phyloP scores from a whole-genome alignment of 441 rosid species.

The Populus trichocarpa region DNA sequence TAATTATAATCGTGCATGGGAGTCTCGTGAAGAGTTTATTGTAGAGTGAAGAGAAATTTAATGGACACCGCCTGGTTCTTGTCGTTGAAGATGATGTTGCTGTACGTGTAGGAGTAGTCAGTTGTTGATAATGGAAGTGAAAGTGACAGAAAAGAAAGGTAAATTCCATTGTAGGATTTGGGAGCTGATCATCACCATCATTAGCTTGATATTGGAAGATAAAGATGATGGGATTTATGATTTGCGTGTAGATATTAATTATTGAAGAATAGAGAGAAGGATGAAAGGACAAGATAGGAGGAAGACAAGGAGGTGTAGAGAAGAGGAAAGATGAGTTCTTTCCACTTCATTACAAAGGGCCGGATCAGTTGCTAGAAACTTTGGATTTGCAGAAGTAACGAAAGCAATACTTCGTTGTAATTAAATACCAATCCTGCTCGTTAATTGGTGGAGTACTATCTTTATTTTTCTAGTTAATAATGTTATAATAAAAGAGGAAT shows the following conservation, averaged over 20 bases:
- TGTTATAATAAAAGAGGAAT: too few relatives aligned
- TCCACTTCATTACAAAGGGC: not conserved
- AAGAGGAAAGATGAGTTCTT: not conserved
- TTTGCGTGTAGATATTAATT: not conserved
- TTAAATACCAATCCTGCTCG: too few relatives aligned
- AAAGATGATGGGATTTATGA: not conserved
- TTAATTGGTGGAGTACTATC: too few relatives aligned
- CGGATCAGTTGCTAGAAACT: not conserved
- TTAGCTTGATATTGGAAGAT: not conserved
- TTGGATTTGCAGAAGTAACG: not conserved
- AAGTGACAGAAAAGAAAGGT: not conserved
- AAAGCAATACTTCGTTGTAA: too few relatives aligned
- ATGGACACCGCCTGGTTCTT: slow-evolving; percentile 7
- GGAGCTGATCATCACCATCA: not conserved
- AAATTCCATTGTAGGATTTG: not conserved
- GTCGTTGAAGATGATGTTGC: not conserved
- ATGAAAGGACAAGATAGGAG: slow-evolving; percentile 22
- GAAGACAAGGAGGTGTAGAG: not conserved
- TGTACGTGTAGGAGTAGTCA: not conserved
- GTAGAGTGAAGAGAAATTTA: not conserved
- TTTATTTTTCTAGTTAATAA: too few relatives aligned
- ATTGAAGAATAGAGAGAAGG: slow-evolving; percentile 6
- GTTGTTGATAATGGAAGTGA: not conserved
- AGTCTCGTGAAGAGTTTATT: slow-evolving; percentile 8
- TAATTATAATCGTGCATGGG: not conserved